phyloP scores from a whole-genome alignment of 1,139 yeast species.

The Diutina catenulata region DNA sequence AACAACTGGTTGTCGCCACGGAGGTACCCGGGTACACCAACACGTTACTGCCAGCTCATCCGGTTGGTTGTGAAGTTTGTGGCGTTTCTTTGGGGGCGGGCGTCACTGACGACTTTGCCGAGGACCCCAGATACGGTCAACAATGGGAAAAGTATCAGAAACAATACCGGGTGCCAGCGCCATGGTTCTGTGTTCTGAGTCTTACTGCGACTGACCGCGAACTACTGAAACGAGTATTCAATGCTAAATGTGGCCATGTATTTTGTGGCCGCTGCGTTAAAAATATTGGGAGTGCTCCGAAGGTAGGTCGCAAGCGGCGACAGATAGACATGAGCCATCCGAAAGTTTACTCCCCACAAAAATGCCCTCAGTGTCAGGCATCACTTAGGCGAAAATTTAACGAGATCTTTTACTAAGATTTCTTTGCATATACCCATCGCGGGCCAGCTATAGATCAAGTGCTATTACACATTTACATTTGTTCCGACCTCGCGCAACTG shows the following conservation, averaged over 20 bases:
- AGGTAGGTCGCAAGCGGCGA: too few species aligned
- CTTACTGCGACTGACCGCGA: conserved; percentile 46
- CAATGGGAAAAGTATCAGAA: conserved; percentile 17
- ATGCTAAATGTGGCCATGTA: conserved; percentile 71
- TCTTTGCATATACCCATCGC: too few species aligned
- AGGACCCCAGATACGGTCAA: conserved; percentile 19
- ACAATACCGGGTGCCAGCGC: conserved; percentile 37
- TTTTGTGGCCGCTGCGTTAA: conserved; percentile 81
- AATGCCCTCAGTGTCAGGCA: too few species aligned
- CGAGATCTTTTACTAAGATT: too few species aligned
- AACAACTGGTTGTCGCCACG: conserved; percentile 18
- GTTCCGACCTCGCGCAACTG: too few species aligned
- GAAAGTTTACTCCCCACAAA: too few species aligned
- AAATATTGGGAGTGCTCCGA: conserved; percentile 29
- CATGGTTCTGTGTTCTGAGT: conserved; percentile 45
- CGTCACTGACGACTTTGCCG: conserved; percentile 38
- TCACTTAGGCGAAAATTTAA: too few species aligned
- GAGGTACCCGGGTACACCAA: conserved; percentile 25
- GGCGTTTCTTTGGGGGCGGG: conserved; percentile 65
- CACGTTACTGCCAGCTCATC: conserved; percentile 17
- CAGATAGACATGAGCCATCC: too few species aligned
- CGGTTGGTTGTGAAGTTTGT: conserved; percentile 56
- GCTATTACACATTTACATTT: too few species aligned
- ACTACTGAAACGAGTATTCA: conserved; percentile 57
- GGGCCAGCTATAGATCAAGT: too few species aligned